Percentiles rank a stretch among this genome's conserved stretches.
Evolutionary conservation across 495 filamentous ascomycete species (phyloP).

Genomic region (Pyronema domesticum): DNA sequence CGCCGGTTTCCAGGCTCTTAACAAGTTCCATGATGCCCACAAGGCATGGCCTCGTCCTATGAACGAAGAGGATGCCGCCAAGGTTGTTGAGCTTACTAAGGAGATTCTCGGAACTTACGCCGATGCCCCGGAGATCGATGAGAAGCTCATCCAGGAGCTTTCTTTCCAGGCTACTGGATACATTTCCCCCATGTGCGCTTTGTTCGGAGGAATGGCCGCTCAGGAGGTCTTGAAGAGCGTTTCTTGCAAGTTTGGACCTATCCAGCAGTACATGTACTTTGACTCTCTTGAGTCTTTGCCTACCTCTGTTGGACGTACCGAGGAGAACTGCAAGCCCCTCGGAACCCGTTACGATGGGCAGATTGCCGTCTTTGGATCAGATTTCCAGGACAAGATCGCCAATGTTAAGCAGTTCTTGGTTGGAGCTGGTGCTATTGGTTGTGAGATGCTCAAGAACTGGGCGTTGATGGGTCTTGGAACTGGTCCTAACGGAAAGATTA

Average conservation of each 20-base stretch:
- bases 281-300: slow-evolving; percentile 93
- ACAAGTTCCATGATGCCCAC: slow-evolving; percentile 57
- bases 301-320: slow-evolving; percentile 48
- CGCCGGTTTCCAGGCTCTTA: slow-evolving; percentile 78
- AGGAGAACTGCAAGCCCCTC: slow-evolving; percentile 69
- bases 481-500: slow-evolving; percentile 75
- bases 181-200: slow-evolving; percentile 75
- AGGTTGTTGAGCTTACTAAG: slow-evolving; percentile 55
- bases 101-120: slow-evolving; percentile 39
- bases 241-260: slow-evolving; percentile 90
- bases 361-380: slow-evolving; percentile 85
- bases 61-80: slow-evolving; percentile 64
- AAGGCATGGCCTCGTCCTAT: slow-evolving; percentile 57
- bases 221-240: slow-evolving; percentile 96
- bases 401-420: slow-evolving; percentile 87
- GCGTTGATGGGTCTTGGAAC: slow-evolving; percentile 92
- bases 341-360: slow-evolving; percentile 87
- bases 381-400: slow-evolving; percentile 82
- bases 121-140: slow-evolving; percentile 64
- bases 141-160: slow-evolving; percentile 82
- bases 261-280: slow-evolving; percentile 89
- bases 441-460: slow-evolving; percentile 99
- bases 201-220: slow-evolving; percentile 87
- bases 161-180: slow-evolving; percentile 93
- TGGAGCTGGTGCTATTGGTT: slow-evolving; percentile 92